A percentile compares a stretch with the other conserved stretches of the same genome.
Evolutionary conservation across 1,284 basidiomycete genomes (phyloP).

Genomic region (Cystobasidium sp.): DNA sequence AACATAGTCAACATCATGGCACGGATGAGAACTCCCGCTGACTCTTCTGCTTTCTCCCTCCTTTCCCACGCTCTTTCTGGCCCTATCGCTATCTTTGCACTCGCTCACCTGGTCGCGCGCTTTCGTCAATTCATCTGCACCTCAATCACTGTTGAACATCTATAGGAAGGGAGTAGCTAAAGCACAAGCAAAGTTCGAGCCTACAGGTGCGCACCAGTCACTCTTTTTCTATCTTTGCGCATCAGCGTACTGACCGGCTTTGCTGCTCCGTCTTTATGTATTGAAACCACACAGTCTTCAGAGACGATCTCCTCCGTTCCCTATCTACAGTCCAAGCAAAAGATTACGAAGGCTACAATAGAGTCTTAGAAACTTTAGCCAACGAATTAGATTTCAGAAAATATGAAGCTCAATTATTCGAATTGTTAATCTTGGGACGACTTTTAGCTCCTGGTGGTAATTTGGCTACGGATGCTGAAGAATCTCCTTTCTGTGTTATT

Average conservation of each 20-base stretch:
- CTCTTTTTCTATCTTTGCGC: background rate
- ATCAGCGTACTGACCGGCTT: background rate
- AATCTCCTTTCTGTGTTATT: slow-evolving; percentile 81
- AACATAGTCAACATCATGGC: no score
- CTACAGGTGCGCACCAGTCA: slow-evolving; percentile 58
- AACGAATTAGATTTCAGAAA: slow-evolving; percentile 72
- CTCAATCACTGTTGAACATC: background rate
- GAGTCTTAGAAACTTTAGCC: slow-evolving; percentile 67
- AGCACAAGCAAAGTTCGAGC: slow-evolving; percentile 63
- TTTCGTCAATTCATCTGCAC: background rate
- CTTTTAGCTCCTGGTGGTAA: slow-evolving; percentile 92
- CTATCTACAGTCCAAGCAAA: slow-evolving; percentile 80
- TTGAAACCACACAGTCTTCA: slow-evolving; percentile 77
- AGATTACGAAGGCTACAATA: slow-evolving; percentile 80
- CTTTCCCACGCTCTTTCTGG: no score
- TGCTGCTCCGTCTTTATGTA: background rate
- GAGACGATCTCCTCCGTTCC: slow-evolving; percentile 92
- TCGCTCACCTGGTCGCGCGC: background rate
- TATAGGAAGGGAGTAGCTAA: slow-evolving; percentile 57
- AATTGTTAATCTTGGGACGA: slow-evolving; percentile 89
- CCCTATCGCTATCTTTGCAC: background rate
- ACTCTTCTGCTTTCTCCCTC: no score
- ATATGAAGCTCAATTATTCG: slow-evolving; percentile 95
- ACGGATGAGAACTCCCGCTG: no score
- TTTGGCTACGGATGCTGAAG: slow-evolving; percentile 82